Evolutionary conservation across 345 rosid genomes (phyloP), one percentile per base, ranked within the genome.

Genomic region (Dovyalis caffra): DNA sequence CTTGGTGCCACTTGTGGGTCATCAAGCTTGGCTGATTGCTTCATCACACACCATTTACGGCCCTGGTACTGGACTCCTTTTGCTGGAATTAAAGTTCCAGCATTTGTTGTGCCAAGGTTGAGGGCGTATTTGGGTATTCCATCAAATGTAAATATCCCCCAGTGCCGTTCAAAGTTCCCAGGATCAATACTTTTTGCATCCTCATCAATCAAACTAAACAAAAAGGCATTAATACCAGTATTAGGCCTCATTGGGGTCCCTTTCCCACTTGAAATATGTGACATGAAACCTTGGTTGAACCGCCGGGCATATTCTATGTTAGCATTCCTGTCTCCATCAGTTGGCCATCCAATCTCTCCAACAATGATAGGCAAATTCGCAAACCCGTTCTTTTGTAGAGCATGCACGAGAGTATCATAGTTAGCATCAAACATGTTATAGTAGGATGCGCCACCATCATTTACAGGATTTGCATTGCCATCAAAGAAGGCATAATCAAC

Each of bases 311-410:
- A 34, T n/a, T 66, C 78, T 0, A 80, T 9, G 40, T 85, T 93
- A 4, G 98, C 98, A 64, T 84, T 83, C 0, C 64, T 76, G 67
- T 89, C 91, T 16, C 98, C 97, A 56, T 96, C 99, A 2, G 95
- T 88, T 0, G 94, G 97, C 99, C 99, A 96, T 0, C 98, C 95
- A 2, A 96, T 95, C 81, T 96, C 98, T 1, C 98, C 99, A 31
- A 93, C 74, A 62, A 96, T 83, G 65, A 96, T 84, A 15, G 92
- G 92, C 78, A 90, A 34, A 33, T 89, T 88, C 18, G 83, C 85
- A 68, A 90, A 96, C 2, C 99, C 97, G 60, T 89, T 92, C 63
- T 90, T 93, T 71, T 92, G 95, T 0, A 96, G 76, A 8, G 98
- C 91, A 5, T 87, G 49, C 15, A 88, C 82, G 4, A 93, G 88